A percentile compares a stretch with the other conserved stretches of the same genome.
These are phyloP conservation scores for Pseudonitzschia pungens DNA, from an alignment of 108 stramenopile species.

Conservation along the genomic window DNA sequence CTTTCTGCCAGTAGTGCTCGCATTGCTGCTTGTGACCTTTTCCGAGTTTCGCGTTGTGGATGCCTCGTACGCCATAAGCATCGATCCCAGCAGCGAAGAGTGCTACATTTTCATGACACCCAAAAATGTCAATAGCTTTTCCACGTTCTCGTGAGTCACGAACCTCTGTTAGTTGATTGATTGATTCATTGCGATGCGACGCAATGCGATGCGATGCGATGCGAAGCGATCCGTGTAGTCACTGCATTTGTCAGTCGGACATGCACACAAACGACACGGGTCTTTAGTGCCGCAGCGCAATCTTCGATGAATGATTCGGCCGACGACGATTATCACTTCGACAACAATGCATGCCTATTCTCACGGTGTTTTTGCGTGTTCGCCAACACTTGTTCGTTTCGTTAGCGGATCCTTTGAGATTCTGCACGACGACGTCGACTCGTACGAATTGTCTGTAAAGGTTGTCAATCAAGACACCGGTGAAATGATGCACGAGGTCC, in stretches of 20 bases:
- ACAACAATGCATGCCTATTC: background rate
- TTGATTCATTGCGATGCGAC: background rate
- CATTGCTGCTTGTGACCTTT: background rate
- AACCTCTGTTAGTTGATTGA: background rate
- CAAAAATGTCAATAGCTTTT: background rate
- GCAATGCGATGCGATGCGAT: background rate
- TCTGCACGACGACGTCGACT: constrained; percentile 41
- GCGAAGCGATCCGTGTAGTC: too few species aligned
- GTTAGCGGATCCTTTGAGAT: constrained; percentile 47
- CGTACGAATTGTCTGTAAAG: constrained; percentile 26
- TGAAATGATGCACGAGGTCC: constrained; percentile 48
- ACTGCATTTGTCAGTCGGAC: too few species aligned
- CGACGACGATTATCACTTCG: too few species aligned
- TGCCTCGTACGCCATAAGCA: constrained; percentile 23
- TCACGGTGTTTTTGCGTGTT: background rate
- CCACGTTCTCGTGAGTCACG: constrained; percentile 11
- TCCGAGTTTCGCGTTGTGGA: background rate
- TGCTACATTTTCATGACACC: constrained; percentile 30
- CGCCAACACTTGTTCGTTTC: background rate
- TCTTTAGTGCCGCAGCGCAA: too few species aligned
- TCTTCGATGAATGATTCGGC: too few species aligned
- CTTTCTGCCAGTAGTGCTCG: background rate
- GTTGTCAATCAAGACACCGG: constrained; percentile 22
- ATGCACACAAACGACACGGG: too few species aligned
- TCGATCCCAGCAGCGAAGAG: constrained; percentile 28